phyloP scores from a whole-genome alignment of 495 filamentous ascomycete species.

The Talaromyces wortmannii region DNA sequence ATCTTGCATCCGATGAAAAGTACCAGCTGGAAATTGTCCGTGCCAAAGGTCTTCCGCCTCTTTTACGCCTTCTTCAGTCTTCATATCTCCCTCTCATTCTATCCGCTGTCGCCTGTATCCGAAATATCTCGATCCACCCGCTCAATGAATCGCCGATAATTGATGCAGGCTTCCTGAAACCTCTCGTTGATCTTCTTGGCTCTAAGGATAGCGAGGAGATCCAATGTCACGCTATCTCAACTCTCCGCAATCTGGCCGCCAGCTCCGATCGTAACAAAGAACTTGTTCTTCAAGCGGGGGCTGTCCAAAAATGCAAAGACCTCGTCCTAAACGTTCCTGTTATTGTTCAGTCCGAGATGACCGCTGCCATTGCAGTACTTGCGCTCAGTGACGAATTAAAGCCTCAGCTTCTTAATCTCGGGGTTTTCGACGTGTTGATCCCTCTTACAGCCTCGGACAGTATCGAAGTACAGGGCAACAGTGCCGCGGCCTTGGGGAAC shows the following conservation, averaged over 20 bases:
- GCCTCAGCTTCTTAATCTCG: constrained; percentile 79
- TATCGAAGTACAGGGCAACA: constrained; percentile 97
- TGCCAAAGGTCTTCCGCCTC: constrained; percentile 72
- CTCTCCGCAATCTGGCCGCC: constrained; percentile 88
- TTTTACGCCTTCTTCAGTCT: constrained; percentile 85
- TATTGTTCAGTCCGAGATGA: constrained; percentile 98
- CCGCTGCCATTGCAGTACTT: constrained; percentile 94
- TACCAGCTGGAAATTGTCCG: constrained; percentile 97
- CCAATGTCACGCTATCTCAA: constrained; percentile 97
- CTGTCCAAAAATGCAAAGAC: constrained; percentile 97
- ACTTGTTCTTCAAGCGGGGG: constrained; percentile 89
- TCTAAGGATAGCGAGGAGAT: constrained; percentile 98
- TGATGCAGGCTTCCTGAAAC: constrained; percentile 90
- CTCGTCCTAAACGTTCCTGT: constrained; percentile 89
- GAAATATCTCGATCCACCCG: constrained; percentile 99
- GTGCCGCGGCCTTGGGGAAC: constrained; percentile 91
- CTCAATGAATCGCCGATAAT: constrained; percentile 99
- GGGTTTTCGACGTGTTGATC: constrained; percentile 94
- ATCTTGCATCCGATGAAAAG: constrained; percentile 95
- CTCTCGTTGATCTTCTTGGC: constrained; percentile 86
- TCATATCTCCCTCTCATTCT: constrained; percentile 93
- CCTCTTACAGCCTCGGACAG: constrained; percentile 91
- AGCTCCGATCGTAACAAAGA: constrained; percentile 97
- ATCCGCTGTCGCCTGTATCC: constrained; percentile 95
- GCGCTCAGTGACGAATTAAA: constrained; percentile 95